These are phyloP conservation scores for Curvularia hawaiiensis DNA, from an alignment of 2,329 filamentous ascomycete species.

Conservation along the genomic window DNA sequence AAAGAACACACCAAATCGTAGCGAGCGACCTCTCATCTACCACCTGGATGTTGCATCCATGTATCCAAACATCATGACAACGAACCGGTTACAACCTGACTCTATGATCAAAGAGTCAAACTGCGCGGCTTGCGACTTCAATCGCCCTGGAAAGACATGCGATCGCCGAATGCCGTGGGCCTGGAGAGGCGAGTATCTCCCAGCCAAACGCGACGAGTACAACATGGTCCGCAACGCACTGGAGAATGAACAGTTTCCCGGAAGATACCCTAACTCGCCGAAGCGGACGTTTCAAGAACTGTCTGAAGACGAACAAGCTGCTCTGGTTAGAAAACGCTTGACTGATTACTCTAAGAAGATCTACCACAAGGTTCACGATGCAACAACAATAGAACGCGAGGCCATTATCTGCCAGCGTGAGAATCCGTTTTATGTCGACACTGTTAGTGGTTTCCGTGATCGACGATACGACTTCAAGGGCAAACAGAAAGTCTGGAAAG, in stretches of 20 bases:
- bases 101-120: conserved; percentile 98
- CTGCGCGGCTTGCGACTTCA: conserved; percentile 98
- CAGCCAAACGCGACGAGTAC: conserved; percentile 96
- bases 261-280: conserved; percentile 72
- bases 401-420: conserved; percentile 98
- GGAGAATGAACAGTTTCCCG: conserved; percentile 91
- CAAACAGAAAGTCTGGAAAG: conserved; percentile 97
- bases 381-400: conserved; percentile 88
- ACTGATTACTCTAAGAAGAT: conserved; percentile 97
- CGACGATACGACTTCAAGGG: conserved; percentile 98
- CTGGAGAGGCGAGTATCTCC: conserved; percentile 96
- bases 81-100: conserved; percentile 94
- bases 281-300: conserved; percentile 80
- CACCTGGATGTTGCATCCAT: conserved; percentile 98
- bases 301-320: conserved; percentile 79
- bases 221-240: conserved; percentile 96
- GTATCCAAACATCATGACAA: conserved; percentile 99
- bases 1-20: conserved; percentile 81
- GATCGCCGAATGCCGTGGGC: conserved; percentile 94
- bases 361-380: conserved; percentile 98
- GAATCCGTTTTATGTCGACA: conserved; percentile 98
- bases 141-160: conserved; percentile 94
- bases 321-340: conserved; percentile 80
- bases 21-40: conserved; percentile 89
- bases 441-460: conserved; percentile 94